phyloP scores from a whole-genome alignment of 257 asterid genomes.

The Fraxinus pennsylvanica region DNA sequence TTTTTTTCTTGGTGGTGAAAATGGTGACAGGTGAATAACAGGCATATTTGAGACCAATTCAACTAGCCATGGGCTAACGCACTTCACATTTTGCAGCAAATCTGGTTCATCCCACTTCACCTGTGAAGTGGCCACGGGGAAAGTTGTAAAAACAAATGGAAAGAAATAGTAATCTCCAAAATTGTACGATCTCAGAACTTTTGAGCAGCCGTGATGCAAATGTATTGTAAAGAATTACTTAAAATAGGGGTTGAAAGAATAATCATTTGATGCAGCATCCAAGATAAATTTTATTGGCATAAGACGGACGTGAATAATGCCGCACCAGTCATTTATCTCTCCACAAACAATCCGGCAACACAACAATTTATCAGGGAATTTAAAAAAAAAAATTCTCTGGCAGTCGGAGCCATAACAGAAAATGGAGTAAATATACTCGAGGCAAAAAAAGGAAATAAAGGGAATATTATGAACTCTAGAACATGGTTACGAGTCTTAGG shows the following conservation, averaged over 20 bases:
- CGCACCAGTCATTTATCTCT: background rate
- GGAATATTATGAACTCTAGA: background rate
- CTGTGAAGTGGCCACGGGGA: conserved; percentile 34
- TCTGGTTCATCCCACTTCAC: conserved; percentile 98
- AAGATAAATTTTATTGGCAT: background rate
- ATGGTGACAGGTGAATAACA: conserved; percentile 64
- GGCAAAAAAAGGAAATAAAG: background rate
- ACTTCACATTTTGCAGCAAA: conserved; percentile 75
- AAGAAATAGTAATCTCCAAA: background rate
- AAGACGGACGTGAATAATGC: background rate
- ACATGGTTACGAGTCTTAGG: background rate
- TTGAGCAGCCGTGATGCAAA: background rate
- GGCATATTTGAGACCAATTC: conserved; percentile 81
- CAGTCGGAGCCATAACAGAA: background rate
- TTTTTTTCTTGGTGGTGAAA: conserved; percentile 75
- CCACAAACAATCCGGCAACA: background rate
- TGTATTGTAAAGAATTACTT: background rate
- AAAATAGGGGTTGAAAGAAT: background rate
- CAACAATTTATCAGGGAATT: background rate
- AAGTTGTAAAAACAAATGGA: conserved; percentile 5
- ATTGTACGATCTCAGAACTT: background rate
- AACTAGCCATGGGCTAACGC: conserved; percentile 95
- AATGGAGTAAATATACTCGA: background rate
- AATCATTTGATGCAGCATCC: background rate
- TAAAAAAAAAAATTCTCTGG: background rate